These are phyloP conservation scores for Pichia rugopelliculosa DNA, from an alignment of 805 yeast genomes.

Conservation along the genomic window DNA sequence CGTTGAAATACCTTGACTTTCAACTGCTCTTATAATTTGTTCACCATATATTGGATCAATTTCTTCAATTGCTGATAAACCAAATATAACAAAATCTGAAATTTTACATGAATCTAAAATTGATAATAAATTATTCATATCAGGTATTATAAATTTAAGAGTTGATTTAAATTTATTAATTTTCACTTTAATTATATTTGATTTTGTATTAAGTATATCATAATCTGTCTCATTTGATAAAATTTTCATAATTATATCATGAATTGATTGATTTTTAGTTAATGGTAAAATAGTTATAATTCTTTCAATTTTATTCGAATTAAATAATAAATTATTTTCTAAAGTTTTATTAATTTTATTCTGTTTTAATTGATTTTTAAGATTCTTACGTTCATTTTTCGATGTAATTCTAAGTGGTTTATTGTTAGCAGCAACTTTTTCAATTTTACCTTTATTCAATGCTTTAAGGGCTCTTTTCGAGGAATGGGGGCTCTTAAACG, in stretches of 20 bases:
- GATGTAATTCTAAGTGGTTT: conserved; percentile 34
- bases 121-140: conserved; percentile 54
- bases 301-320: conserved; percentile 66
- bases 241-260: conserved; percentile 46
- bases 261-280: conserved; percentile 58
- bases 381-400: conserved; percentile 65
- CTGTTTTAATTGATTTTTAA: conserved; percentile 67
- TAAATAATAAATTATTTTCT: conserved; percentile 58
- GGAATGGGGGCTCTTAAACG: conserved; percentile 87
- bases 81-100: conserved; percentile 84
- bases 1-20: conserved; percentile 86
- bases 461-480: conserved; percentile 83
- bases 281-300: conserved; percentile 75
- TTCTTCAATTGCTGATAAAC: conserved; percentile 80
- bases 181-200: conserved; percentile 42
- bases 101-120: conserved; percentile 82
- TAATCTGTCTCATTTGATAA: conserved; percentile 31
- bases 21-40: conserved; percentile 78
- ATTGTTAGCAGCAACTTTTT: conserved; percentile 39
- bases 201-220: conserved; percentile 26
- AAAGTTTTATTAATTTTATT: conserved; percentile 59
- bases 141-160: conserved; percentile 68
- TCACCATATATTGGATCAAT: conserved; percentile 79
- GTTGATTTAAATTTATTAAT: conserved; percentile 67
- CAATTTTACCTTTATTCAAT: conserved; percentile 79